These are phyloP conservation scores for Colletotrichum sp. DNA, from an alignment of 2,329 filamentous ascomycete genomes.

Conservation along the genomic window DNA sequence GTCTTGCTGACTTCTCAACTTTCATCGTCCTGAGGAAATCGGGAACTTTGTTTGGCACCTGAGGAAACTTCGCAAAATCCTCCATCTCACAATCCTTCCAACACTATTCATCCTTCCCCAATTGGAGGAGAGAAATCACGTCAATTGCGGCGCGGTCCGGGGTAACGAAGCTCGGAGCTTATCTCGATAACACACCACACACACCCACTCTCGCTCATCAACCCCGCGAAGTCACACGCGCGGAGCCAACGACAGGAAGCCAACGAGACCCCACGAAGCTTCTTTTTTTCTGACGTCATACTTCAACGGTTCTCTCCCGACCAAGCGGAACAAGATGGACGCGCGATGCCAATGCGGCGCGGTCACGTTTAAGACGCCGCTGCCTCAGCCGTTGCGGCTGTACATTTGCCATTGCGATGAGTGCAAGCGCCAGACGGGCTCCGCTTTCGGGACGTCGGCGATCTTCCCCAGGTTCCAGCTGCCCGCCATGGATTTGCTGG, in stretches of 20 bases:
- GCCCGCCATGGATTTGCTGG: slow-evolving; percentile 52
- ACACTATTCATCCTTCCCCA: not conserved
- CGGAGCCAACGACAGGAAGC: not conserved
- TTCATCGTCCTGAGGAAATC: not conserved
- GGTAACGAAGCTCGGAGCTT: not conserved
- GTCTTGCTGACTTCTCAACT: not conserved
- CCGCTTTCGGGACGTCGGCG: slow-evolving; percentile 72
- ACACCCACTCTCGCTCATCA: not conserved
- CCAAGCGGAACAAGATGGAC: slow-evolving; percentile 48
- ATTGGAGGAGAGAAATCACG: not conserved
- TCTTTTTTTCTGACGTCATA: not conserved
- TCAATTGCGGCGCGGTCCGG: not conserved
- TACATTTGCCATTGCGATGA: slow-evolving; percentile 76
- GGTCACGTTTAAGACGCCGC: slow-evolving; percentile 67
- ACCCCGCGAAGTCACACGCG: not conserved
- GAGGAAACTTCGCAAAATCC: not conserved
- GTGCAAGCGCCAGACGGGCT: slow-evolving; percentile 69
- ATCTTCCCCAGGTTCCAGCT: slow-evolving; percentile 72
- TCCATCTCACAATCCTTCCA: not conserved
- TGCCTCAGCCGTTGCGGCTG: slow-evolving; percentile 63
- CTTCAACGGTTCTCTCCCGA: not conserved
- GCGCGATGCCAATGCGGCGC: slow-evolving; percentile 69
- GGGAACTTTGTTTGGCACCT: not conserved
- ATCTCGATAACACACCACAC: not conserved
- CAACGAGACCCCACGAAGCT: not conserved